These are phyloP conservation scores for Monosporascus sp. DNA, from an alignment of 2,329 filamentous ascomycete genomes.

Conservation along the genomic window DNA sequence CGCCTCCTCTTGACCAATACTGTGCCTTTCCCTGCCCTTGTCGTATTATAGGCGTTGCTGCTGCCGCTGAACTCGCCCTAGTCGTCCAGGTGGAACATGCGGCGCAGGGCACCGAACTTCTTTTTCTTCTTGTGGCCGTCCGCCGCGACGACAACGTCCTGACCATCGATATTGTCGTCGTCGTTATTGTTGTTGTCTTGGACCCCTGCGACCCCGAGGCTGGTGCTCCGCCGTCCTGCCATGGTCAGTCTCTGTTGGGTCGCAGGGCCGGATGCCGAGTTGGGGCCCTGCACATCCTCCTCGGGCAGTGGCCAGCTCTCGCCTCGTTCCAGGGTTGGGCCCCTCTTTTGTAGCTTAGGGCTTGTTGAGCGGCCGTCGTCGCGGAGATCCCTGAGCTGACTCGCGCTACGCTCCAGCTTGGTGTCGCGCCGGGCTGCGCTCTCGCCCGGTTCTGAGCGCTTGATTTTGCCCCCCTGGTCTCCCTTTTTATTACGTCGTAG, in stretches of 20 bases:
- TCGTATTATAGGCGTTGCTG: slow-evolving; percentile 1
- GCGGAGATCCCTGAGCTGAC: slow-evolving; percentile 46
- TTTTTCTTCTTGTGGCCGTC: slow-evolving; percentile 36
- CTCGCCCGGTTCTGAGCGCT: slow-evolving; percentile 47
- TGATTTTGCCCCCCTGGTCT: slow-evolving; percentile 45
- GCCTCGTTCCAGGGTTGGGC: slow-evolving; percentile 26
- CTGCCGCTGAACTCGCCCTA: slow-evolving; percentile 25
- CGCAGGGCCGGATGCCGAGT: slow-evolving; percentile 2
- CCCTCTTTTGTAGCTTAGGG: slow-evolving; percentile 44
- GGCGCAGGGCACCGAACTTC: slow-evolving; percentile 52
- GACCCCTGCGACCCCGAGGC: slow-evolving; percentile 23
- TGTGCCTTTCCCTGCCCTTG: slow-evolving; percentile 7
- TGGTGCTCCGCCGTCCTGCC: slow-evolving; percentile 19
- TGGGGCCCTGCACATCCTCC: slow-evolving; percentile 17
- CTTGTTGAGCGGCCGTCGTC: slow-evolving; percentile 25
- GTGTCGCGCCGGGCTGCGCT: slow-evolving; percentile 60
- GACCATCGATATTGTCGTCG: slow-evolving; percentile 1
- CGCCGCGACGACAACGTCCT: slow-evolving; percentile 21
- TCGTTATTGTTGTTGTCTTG: slow-evolving; percentile 4
- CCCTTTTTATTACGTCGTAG: slow-evolving; percentile 60
- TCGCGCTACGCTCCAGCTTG: slow-evolving; percentile 52
- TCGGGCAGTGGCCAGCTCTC: slow-evolving; percentile 47
- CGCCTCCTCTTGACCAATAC: slow-evolving; percentile 15
- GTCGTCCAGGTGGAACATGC: slow-evolving; percentile 52
- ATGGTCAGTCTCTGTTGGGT: slow-evolving; percentile 11